phyloP scores from a whole-genome alignment of 768 basidiomycete genomes.

The Lactarius vividus region DNA sequence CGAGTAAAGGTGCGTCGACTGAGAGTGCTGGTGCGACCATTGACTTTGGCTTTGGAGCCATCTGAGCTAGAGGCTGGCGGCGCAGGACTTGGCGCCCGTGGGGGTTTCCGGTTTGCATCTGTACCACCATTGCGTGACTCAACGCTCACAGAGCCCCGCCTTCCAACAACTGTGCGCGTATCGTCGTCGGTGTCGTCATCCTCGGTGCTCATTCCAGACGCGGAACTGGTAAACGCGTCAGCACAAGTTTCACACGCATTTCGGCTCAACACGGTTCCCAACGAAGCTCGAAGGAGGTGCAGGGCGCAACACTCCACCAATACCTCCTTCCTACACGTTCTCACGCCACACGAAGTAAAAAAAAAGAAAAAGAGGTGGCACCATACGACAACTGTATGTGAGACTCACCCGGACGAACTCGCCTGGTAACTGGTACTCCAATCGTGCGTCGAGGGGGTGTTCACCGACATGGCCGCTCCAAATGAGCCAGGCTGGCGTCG shows the following conservation, averaged over 20 bases:
- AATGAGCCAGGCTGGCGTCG: slow-evolving; percentile 32
- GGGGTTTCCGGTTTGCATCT: slow-evolving; percentile 5
- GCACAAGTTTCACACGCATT: not conserved
- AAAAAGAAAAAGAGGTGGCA: not conserved
- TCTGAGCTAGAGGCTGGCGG: slow-evolving; percentile 35
- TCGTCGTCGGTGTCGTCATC: slow-evolving; percentile 61
- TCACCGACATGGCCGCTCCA: slow-evolving; percentile 28
- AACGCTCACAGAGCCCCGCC: slow-evolving; percentile 11
- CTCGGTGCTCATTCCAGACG: slow-evolving; percentile 49
- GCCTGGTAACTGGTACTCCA: slow-evolving; percentile 89
- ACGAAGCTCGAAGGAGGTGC: not conserved
- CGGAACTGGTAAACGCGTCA: slow-evolving; percentile 39
- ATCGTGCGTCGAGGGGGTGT: slow-evolving; percentile 44
- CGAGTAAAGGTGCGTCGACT: slow-evolving; percentile 58
- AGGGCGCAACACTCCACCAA: not conserved
- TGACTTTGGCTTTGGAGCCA: slow-evolving; percentile 44
- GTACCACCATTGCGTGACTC: slow-evolving; percentile 14
- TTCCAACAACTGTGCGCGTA: slow-evolving; percentile 18
- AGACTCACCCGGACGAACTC: slow-evolving; percentile 72
- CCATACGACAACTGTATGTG: not conserved
- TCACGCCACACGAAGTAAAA: too few relatives aligned
- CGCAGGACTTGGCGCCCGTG: slow-evolving; percentile 21
- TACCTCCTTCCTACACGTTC: not conserved
- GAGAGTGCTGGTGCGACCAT: slow-evolving; percentile 34
- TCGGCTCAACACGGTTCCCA: not conserved